Percentiles rank a stretch among this genome's conserved stretches.
Evolutionary conservation across 495 filamentous ascomycete species (phyloP).

Genomic region (Xylaria scruposa): DNA sequence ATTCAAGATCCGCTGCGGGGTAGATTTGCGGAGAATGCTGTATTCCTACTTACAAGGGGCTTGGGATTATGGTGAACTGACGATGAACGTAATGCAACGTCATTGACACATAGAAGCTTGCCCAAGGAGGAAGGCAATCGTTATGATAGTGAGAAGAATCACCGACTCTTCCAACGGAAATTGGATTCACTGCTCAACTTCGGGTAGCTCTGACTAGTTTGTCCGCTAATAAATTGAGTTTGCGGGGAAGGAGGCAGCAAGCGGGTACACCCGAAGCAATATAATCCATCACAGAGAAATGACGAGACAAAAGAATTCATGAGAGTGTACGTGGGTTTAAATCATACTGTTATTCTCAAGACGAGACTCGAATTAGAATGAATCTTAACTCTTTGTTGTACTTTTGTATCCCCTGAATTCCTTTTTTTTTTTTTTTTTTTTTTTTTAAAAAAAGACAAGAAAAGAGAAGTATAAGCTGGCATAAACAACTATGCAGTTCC

Average conservation of each 20-base stretch:
- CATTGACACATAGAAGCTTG: not conserved
- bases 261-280: not conserved
- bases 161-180: not conserved
- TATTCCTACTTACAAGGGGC: not conserved
- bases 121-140: not conserved
- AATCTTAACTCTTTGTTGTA: too few relatives aligned
- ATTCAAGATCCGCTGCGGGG: constrained; percentile 4
- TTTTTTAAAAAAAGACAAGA: too few relatives aligned
- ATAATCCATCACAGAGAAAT: not conserved
- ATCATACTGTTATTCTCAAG: too few relatives aligned
- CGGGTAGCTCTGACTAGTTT: not conserved
- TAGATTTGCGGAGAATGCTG: not conserved
- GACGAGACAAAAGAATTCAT: too few relatives aligned
- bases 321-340: too few relatives aligned
- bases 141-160: not conserved
- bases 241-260: not conserved
- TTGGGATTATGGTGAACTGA: not conserved
- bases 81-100: not conserved
- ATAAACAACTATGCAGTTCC: too few relatives aligned
- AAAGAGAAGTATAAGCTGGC: too few relatives aligned
- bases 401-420: too few relatives aligned
- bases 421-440: too few relatives aligned
- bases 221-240: not conserved
- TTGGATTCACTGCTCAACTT: not conserved
- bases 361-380: too few relatives aligned